These are phyloP conservation scores for Amanita thiersii DNA, from an alignment of 768 basidiomycete species.

Conservation along the genomic window DNA sequence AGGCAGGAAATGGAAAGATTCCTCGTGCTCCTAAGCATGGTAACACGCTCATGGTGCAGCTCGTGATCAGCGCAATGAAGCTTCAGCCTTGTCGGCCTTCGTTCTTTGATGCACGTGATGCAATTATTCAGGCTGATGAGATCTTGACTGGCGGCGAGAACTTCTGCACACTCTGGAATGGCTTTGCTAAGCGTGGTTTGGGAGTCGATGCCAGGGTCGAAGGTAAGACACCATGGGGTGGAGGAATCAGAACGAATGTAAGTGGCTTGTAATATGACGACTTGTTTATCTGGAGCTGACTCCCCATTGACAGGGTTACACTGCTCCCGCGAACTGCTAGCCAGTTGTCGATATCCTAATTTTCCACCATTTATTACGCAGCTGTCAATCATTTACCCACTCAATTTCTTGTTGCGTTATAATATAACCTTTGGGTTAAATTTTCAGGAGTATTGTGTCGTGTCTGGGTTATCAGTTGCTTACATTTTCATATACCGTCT, in stretches of 20 bases:
- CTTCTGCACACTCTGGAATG: conserved; percentile 78
- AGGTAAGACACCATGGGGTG: conserved; percentile 87
- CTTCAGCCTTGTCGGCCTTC: conserved; percentile 85
- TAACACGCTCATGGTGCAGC: conserved; percentile 78
- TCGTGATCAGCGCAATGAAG: conserved; percentile 91
- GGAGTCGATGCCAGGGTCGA: conserved; percentile 69
- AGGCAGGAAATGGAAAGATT: conserved; percentile 24
- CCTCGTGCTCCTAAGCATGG: conserved; percentile 81
- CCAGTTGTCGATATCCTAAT: too few species aligned
- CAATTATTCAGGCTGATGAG: conserved; percentile 87
- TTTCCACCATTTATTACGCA: too few species aligned
- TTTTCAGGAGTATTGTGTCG: too few species aligned
- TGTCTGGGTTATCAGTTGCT: too few species aligned
- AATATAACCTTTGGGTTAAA: too few species aligned
- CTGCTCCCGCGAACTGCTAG: too few species aligned
- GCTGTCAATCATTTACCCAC: too few species aligned
- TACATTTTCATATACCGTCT: too few species aligned
- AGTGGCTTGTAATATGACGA: too few species aligned
- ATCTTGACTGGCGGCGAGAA: conserved; percentile 92
- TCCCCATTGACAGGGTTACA: too few species aligned
- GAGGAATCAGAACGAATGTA: conserved; percentile 73
- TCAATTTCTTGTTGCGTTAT: too few species aligned
- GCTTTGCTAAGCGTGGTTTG: conserved; percentile 76
- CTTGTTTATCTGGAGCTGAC: too few species aligned
- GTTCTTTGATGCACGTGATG: conserved; percentile 86